These are phyloP conservation scores for Strigomonas culicis DNA, from an alignment of 208 protist species.

Conservation along the genomic window DNA sequence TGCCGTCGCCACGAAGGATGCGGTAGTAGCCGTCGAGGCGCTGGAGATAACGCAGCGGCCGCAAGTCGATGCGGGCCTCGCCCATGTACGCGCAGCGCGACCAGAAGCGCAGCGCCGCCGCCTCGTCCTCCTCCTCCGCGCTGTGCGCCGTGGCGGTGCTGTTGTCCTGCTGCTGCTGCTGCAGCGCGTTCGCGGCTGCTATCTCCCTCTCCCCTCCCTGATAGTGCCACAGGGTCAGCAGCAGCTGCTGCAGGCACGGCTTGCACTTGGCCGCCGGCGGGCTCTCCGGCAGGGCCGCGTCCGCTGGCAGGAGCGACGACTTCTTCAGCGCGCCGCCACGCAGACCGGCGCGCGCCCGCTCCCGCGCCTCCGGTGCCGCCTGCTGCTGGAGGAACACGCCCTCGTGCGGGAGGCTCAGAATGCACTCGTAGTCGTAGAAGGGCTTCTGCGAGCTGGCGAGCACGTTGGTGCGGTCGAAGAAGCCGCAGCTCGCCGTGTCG, in stretches of 20 bases:
- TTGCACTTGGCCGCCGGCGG: not conserved
- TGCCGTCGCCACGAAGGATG: conserved; percentile 21
- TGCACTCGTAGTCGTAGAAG: conserved; percentile 63
- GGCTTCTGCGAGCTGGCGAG: conserved; percentile 43
- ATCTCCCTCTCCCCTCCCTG: not conserved
- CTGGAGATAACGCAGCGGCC: conserved; percentile 62
- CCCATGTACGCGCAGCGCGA: conserved; percentile 52
- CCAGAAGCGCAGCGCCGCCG: conserved; percentile 46
- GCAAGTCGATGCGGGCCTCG: conserved; percentile 69
- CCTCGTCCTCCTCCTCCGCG: not conserved
- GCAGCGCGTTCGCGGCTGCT: not conserved
- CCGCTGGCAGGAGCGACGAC: not conserved
- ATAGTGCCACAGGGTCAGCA: conserved; percentile 59
- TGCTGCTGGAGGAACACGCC: conserved; percentile 13
- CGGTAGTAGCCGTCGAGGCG: conserved; percentile 76
- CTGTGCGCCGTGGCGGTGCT: not conserved
- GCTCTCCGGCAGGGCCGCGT: not conserved
- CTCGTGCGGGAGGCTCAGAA: conserved; percentile 56
- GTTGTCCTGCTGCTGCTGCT: not conserved
- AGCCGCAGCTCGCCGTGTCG: conserved; percentile 45
- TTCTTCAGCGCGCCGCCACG: not conserved
- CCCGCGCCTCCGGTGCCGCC: not conserved
- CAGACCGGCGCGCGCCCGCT: not conserved
- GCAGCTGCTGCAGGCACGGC: conserved; percentile 41
- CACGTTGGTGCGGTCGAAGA: conserved; percentile 65